A percentile compares a stretch with the other conserved stretches of the same genome.
phyloP scores from a whole-genome alignment of 2,329 filamentous ascomycete genomes.

The Hypoxylon sp. region DNA sequence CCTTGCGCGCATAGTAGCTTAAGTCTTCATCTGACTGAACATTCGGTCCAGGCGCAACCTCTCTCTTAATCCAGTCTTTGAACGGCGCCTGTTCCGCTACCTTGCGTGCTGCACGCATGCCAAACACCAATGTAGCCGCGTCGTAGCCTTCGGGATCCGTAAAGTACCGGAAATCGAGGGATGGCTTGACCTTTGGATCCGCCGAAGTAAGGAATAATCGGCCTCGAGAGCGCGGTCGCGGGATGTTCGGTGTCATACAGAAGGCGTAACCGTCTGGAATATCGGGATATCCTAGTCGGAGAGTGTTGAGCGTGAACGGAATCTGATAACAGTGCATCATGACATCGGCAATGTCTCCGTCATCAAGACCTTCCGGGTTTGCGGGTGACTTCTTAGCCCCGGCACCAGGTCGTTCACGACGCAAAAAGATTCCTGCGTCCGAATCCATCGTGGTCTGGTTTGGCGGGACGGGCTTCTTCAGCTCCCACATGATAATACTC shows the following conservation, averaged over 20 bases:
- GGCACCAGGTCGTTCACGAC: constrained; percentile 80
- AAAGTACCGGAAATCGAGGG: constrained; percentile 91
- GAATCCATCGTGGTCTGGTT: constrained; percentile 94
- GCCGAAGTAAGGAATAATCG: constrained; percentile 82
- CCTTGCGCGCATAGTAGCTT: constrained; percentile 83
- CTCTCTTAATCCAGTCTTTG: constrained; percentile 85
- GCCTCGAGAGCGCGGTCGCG: constrained; percentile 83
- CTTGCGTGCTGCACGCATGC: constrained; percentile 82
- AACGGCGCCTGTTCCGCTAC: constrained; percentile 83
- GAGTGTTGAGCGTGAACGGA: constrained; percentile 89
- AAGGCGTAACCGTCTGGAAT: constrained; percentile 82
- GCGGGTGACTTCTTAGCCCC: constrained; percentile 66
- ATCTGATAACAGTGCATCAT: constrained; percentile 99
- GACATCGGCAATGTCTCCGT: constrained; percentile 84
- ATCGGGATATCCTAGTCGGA: constrained; percentile 78
- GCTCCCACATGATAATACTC: constrained; percentile 78
- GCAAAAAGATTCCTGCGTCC: constrained; percentile 89
- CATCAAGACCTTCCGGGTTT: constrained; percentile 66
- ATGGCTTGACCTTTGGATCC: constrained; percentile 83
- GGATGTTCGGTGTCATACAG: constrained; percentile 95
- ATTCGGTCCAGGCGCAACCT: constrained; percentile 82
- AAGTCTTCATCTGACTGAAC: constrained; percentile 84
- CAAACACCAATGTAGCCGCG: constrained; percentile 83
- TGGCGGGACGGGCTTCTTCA: constrained; percentile 81
- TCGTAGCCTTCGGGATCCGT: constrained; percentile 89